A percentile compares a stretch with the other conserved stretches of the same genome.
Conservation (phyloP, 192 early-diverging fungal species). For the Coemansia erecta region DNA sequence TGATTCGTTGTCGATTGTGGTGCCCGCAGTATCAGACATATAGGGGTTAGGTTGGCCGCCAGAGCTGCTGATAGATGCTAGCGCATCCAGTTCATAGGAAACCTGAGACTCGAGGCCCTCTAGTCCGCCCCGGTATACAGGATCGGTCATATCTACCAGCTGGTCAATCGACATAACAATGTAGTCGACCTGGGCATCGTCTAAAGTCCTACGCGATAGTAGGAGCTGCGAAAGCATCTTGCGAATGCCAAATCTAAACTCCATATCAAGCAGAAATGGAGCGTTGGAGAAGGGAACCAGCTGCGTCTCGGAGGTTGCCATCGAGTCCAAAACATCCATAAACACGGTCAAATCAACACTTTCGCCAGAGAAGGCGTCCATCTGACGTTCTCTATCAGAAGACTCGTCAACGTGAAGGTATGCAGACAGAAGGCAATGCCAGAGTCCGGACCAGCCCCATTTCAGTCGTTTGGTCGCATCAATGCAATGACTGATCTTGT, state of each 20-base stretch:
- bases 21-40: neutral
- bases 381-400: neutral
- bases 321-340: conserved; percentile 62
- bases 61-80: conserved; percentile 6
- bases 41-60: neutral
- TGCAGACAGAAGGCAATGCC: conserved; percentile 10
- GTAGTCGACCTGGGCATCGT: conserved; percentile 64
- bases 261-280: conserved; percentile 82
- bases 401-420: conserved; percentile 15
- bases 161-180: conserved; percentile 68
- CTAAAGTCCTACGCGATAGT: conserved; percentile 21
- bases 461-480: conserved; percentile 35
- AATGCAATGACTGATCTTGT: conserved; percentile 5
- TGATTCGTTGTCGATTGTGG: neutral
- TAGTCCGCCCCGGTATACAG: conserved; percentile 33
- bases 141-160: conserved; percentile 57
- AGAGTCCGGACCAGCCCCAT: conserved; percentile 48
- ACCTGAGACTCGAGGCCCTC: conserved; percentile 17
- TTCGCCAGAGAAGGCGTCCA: neutral
- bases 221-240: conserved; percentile 51
- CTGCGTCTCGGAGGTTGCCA: conserved; percentile 55
- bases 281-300: conserved; percentile 64
- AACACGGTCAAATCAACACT: conserved; percentile 45
- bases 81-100: conserved; percentile 12
- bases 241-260: conserved; percentile 67